Evolutionary conservation across 345 rosid genomes (phyloP).

Genomic region (Rhizophora mangle): DNA sequence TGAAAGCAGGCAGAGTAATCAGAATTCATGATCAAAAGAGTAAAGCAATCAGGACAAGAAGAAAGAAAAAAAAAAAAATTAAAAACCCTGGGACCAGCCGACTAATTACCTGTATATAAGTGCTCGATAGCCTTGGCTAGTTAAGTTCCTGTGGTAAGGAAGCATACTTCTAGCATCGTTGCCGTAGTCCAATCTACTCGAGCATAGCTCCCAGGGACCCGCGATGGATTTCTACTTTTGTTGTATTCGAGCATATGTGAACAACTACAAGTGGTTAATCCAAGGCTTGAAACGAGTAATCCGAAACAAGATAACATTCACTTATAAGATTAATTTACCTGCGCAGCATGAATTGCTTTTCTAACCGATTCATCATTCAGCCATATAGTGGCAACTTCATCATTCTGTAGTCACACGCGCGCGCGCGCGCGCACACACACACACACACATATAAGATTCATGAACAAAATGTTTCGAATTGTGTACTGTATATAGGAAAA

Average conservation of each 20-base stretch:
- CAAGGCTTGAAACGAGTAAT: background rate
- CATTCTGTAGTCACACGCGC: slow-evolving; percentile 22
- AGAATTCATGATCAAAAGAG: too few relatives aligned
- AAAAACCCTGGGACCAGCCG: too few relatives aligned
- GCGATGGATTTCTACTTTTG: slow-evolving; percentile 17
- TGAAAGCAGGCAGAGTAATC: too few relatives aligned
- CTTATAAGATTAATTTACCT: slow-evolving; percentile 19
- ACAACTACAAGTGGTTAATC: background rate
- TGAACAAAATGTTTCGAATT: too few relatives aligned
- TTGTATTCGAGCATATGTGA: background rate
- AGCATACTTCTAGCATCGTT: slow-evolving; percentile 45
- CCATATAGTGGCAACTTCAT: slow-evolving; percentile 43
- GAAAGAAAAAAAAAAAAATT: too few relatives aligned
- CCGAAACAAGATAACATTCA: too few relatives aligned
- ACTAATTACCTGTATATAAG: slow-evolving; percentile 49
- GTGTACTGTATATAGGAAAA: too few relatives aligned
- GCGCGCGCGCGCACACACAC: rapidly evolving
- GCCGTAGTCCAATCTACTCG: slow-evolving; percentile 18
- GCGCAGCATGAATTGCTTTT: slow-evolving; percentile 48
- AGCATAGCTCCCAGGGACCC: slow-evolving; percentile 52
- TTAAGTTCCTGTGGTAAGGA: slow-evolving; percentile 42
- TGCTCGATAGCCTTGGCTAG: slow-evolving; percentile 46
- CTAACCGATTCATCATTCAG: slow-evolving; percentile 47
- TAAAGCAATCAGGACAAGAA: too few relatives aligned
- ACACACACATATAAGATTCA: too few relatives aligned